These are phyloP conservation scores for Xylaria sp. DNA, from an alignment of 2,329 filamentous ascomycete genomes.

Conservation along the genomic window DNA sequence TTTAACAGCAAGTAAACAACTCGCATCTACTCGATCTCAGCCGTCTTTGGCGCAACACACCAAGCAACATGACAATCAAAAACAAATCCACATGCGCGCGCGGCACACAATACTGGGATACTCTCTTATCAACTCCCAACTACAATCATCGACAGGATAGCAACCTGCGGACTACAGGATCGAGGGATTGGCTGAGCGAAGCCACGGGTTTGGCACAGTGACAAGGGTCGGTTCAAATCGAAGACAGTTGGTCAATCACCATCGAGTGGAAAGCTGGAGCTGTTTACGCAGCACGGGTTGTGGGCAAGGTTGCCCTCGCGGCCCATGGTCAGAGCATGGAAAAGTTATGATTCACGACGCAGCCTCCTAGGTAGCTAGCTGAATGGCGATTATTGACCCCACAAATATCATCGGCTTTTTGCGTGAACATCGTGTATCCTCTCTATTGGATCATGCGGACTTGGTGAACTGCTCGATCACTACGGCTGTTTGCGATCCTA, in stretches of 20 bases:
- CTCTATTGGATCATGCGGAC: neutral
- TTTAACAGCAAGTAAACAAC: conserved; percentile 56
- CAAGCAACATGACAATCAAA: conserved; percentile 51
- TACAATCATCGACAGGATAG: conserved; percentile 19
- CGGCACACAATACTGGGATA: conserved; percentile 42
- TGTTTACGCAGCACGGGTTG: conserved; percentile 44
- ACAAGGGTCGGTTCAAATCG: conserved; percentile 42
- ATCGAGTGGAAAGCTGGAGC: conserved; percentile 45
- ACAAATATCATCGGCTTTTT: neutral
- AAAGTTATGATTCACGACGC: conserved; percentile 36
- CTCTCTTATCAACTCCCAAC: conserved; percentile 18
- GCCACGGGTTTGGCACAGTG: conserved; percentile 50
- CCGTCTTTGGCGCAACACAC: conserved; percentile 46
- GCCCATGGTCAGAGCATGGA: conserved; percentile 35
- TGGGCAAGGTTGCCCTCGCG: conserved; percentile 32
- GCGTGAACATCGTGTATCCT: neutral
- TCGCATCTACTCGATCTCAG: conserved; percentile 55
- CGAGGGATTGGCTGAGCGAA: conserved; percentile 36
- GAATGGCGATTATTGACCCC: conserved; percentile 41
- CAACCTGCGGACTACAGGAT: conserved; percentile 11
- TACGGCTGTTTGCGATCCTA: neutral
- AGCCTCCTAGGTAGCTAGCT: conserved; percentile 44
- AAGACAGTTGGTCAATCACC: conserved; percentile 48
- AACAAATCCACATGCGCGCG: conserved; percentile 47
- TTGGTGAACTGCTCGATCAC: neutral